These are phyloP conservation scores for Neonectria coccinea DNA, from an alignment of 2,329 filamentous ascomycete genomes.

Conservation along the genomic window DNA sequence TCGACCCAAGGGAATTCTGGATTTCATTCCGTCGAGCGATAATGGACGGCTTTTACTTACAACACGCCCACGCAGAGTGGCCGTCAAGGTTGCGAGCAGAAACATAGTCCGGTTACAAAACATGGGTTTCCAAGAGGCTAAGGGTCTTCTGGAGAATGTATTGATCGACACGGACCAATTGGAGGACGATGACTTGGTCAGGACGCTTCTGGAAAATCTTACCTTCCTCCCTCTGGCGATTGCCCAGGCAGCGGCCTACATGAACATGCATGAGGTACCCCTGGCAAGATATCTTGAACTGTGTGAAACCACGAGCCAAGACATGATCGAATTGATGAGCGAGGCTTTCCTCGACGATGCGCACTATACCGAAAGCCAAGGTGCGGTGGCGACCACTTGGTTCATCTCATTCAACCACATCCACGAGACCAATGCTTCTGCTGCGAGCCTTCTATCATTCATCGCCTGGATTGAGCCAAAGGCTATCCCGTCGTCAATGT, in stretches of 20 bases:
- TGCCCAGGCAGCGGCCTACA: conserved; percentile 55
- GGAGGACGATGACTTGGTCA: not conserved
- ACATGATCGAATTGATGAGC: conserved; percentile 33
- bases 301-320: conserved; percentile 47
- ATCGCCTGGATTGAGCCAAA: conserved; percentile 56
- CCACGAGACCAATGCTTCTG: conserved; percentile 41
- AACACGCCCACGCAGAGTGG: conserved; percentile 48
- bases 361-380: conserved; percentile 49
- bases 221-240: conserved; percentile 54
- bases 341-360: conserved; percentile 50
- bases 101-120: not conserved
- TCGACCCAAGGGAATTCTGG: not conserved
- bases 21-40: conserved; percentile 45
- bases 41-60: conserved; percentile 51
- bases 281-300: conserved; percentile 51
- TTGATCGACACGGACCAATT: not conserved
- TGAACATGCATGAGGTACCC: conserved; percentile 48
- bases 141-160: not conserved
- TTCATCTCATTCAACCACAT: conserved; percentile 57
- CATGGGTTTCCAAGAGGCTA: conserved; percentile 10
- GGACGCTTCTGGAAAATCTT: conserved; percentile 41
- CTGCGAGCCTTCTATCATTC: conserved; percentile 54
- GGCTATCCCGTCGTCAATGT: conserved; percentile 52
- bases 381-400: conserved; percentile 54
- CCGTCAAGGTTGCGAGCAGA: conserved; percentile 39